A percentile compares a stretch with the other conserved stretches of the same genome.
Conservation (phyloP, 805 yeast species). For the Myxozyma kluyveri region DNA sequence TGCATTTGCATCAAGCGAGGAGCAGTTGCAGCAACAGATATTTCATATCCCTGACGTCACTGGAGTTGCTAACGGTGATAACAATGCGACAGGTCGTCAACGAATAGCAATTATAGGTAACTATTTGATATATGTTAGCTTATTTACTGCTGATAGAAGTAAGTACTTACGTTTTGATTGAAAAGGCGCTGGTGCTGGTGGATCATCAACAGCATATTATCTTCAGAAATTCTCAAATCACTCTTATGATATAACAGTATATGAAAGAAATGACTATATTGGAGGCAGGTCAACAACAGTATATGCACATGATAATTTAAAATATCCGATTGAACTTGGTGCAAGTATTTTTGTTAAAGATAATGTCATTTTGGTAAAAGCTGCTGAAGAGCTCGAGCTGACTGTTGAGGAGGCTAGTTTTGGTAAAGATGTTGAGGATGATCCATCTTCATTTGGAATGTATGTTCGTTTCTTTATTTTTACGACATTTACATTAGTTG, state of each 20-base stretch:
- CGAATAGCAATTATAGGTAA: constrained; percentile 19
- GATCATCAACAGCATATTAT: constrained; percentile 49
- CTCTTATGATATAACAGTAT: constrained; percentile 43
- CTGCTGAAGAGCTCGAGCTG: constrained; percentile 42
- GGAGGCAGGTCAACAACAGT: constrained; percentile 50
- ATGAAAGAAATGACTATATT: constrained; percentile 42
- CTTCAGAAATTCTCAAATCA: constrained; percentile 42
- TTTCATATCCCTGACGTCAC: neutral
- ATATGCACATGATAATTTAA: constrained; percentile 33
- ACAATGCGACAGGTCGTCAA: neutral
- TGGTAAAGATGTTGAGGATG: constrained; percentile 7
- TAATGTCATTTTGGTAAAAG: constrained; percentile 43
- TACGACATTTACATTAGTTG: constrained; percentile 1
- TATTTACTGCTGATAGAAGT: neutral
- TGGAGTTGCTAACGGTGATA: neutral
- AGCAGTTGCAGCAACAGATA: constrained; percentile 7
- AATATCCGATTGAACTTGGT: constrained; percentile 44
- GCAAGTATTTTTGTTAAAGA: constrained; percentile 46
- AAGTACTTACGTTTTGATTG: constrained; percentile 35
- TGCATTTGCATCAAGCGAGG: neutral
- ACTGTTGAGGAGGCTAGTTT: neutral
- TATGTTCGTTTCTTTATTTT: constrained; percentile 1
- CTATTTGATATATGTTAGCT: neutral
- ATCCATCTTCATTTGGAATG: constrained; percentile 42
- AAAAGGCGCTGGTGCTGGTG: constrained; percentile 55